These are phyloP conservation scores for Phytophthora fragariaefolia DNA, from an alignment of 352 stramenopile species.

Conservation along the genomic window DNA sequence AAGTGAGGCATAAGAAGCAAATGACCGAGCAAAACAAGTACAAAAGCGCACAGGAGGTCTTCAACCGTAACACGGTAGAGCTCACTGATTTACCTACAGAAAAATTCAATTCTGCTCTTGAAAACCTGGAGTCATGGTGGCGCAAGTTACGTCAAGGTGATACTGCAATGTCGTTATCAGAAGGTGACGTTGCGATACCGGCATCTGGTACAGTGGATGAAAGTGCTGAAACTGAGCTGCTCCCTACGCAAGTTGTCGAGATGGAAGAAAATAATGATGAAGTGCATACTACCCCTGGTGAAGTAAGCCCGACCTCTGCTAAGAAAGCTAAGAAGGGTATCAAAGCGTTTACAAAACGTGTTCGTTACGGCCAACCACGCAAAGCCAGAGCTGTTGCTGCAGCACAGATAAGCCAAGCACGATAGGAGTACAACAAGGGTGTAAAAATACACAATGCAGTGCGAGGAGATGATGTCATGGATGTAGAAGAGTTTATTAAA, in stretches of 20 bases:
- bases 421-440: slow-evolving; percentile 9
- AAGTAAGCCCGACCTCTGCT: no score
- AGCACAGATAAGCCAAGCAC: background rate
- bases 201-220: no score
- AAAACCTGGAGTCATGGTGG: background rate
- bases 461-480: background rate
- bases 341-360: no score
- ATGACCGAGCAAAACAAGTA: slow-evolving; percentile 14
- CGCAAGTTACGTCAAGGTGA: background rate
- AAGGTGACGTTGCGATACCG: no score
- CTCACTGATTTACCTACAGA: background rate
- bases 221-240: no score
- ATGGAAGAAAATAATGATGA: no score
- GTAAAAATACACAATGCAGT: background rate
- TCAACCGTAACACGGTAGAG: background rate
- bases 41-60: background rate
- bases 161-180: background rate
- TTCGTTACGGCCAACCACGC: background rate
- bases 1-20: slow-evolving; percentile 11
- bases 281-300: no score
- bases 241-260: no score
- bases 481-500: slow-evolving; percentile 6
- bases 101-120: background rate
- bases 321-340: background rate
- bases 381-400: background rate